Evolutionary conservation across 2,329 filamentous ascomycete species (phyloP), one percentile per base, ranked within the genome.

Genomic region (Penicillium rolfsii): DNA sequence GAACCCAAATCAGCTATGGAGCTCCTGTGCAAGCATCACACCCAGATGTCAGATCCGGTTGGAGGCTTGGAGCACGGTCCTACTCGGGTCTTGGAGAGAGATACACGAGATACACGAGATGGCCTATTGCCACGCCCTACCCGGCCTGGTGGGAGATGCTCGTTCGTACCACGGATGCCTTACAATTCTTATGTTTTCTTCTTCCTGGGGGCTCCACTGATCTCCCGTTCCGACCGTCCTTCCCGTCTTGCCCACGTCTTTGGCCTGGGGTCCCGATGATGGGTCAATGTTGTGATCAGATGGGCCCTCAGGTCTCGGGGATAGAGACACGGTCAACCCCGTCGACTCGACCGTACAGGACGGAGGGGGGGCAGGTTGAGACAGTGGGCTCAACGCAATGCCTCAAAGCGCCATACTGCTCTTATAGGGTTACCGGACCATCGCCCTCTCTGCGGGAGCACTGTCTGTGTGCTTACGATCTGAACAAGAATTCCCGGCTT

Each of bases 31-130:
- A 19, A 28, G 43, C 43, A 33, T 50, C 62, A 67, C 60, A 62
- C 66, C 64, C 61, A 52, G 57, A 40, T 66, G 66, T 67, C 66
- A 68, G 66, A 68, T 68, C 65, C 26, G 7, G 43, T 16, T 46
- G 45, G 40, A 43, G 56, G 26, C 55, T 28, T 22, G n/a, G 36
- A 61, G 63, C 63, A 65, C 63, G 61, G 63, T 55, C 59, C 63
- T 59, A 36, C 19, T 12, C 26, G 30, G 26, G 28, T 50, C n/a
- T 33, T 46, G 43, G 43, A 46, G 28, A 52, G 48, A 14, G 26
- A 40, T 33, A 33, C 30, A 33, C 30, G 2, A 33, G 30, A 33
- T 33, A 33, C 30, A 11, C 30, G 9, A 11, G 30, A 11, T 11
- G 3, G 30, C 30, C 40, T 28, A 26, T 12, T 26, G 60, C 64